These are phyloP conservation scores for Hanseniaspora hatyaiensis DNA, from an alignment of 805 yeast genomes.

Conservation along the genomic window DNA sequence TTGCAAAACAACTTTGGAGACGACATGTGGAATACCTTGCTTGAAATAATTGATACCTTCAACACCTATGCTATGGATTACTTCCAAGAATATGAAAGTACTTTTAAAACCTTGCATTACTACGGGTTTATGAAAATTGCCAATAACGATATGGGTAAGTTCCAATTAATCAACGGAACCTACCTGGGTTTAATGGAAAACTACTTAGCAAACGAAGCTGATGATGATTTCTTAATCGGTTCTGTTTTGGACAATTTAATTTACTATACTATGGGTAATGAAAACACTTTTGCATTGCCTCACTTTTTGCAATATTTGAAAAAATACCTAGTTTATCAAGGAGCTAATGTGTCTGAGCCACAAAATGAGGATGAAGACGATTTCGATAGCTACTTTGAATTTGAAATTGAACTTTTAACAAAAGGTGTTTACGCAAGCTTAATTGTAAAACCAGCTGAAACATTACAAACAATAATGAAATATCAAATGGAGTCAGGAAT, in stretches of 20 bases:
- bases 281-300: slow-evolving; percentile 26
- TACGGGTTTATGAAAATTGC: slow-evolving; percentile 35
- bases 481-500: background rate
- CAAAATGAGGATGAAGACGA: too few relatives aligned
- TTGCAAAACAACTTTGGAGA: slow-evolving; percentile 38
- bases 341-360: too few relatives aligned
- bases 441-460: slow-evolving; percentile 46
- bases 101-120: slow-evolving; percentile 43
- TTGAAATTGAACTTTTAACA: slow-evolving; percentile 37
- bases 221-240: slow-evolving; percentile 30
- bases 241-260: slow-evolving; percentile 29
- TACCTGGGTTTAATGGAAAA: slow-evolving; percentile 22
- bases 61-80: slow-evolving; percentile 50
- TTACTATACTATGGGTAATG: slow-evolving; percentile 26
- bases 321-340: slow-evolving; percentile 17
- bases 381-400: slow-evolving; percentile 20
- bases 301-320: slow-evolving; percentile 19
- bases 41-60: slow-evolving; percentile 41
- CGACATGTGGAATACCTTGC: slow-evolving; percentile 42
- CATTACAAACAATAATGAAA: slow-evolving; percentile 33
- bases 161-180: slow-evolving; percentile 24
- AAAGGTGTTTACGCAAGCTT: slow-evolving; percentile 55
- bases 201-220: slow-evolving; percentile 21
- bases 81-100: slow-evolving; percentile 45
- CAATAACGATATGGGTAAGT: slow-evolving; percentile 18